A percentile compares a stretch with the other conserved stretches of the same genome.
These are phyloP conservation scores for Calcarisporium arbuscula DNA, from an alignment of 2,329 filamentous ascomycete species.

Conservation along the genomic window DNA sequence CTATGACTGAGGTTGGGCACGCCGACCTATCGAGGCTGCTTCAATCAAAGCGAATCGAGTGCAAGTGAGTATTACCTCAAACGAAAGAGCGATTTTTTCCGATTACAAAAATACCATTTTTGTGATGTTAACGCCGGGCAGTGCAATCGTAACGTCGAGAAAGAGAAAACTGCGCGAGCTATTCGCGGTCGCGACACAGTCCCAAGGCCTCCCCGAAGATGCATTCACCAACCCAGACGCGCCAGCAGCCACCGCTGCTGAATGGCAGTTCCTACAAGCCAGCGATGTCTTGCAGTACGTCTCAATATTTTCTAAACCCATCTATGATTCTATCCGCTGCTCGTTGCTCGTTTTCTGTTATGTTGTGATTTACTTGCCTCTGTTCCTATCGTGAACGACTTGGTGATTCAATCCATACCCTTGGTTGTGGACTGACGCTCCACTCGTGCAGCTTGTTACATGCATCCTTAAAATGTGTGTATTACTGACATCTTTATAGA, in stretches of 20 bases:
- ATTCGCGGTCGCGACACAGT: conserved; percentile 70
- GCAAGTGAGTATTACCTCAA: conserved; percentile 44
- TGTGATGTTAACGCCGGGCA: conserved; percentile 39
- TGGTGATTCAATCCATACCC: no score
- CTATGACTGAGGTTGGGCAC: conserved; percentile 65
- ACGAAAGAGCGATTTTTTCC: conserved; percentile 43
- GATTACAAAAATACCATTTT: conserved; percentile 40
- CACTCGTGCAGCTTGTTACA: no score
- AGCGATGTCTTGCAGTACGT: conserved; percentile 57
- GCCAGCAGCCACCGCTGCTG: conserved; percentile 43
- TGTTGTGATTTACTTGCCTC: no score
- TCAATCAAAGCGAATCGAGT: conserved; percentile 58
- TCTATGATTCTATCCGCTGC: no score
- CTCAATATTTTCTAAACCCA: no score
- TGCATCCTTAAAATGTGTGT: no score
- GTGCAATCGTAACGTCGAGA: conserved; percentile 72
- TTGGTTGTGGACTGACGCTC: no score
- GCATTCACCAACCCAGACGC: conserved; percentile 52
- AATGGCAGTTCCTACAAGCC: conserved; percentile 50
- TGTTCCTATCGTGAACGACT: no score
- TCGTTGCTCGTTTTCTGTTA: no score
- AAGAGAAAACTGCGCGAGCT: conserved; percentile 89
- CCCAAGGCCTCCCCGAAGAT: conserved; percentile 53
- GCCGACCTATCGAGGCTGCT: conserved; percentile 61
- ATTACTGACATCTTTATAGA: conserved; percentile 22